phyloP scores from a whole-genome alignment of 345 rosid genomes.

The Pelargonium nanum region DNA sequence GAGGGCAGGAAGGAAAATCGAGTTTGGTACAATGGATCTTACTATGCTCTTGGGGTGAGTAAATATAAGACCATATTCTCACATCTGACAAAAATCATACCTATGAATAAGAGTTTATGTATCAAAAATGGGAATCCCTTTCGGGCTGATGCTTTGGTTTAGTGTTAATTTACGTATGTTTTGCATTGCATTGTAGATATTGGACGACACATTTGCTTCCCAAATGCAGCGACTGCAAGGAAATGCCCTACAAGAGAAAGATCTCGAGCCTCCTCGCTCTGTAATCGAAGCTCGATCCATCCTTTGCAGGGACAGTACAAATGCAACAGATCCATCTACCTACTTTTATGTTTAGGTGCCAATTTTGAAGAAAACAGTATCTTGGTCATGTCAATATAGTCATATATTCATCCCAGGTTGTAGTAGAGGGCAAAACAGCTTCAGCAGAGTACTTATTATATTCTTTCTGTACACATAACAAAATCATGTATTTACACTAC shows the following conservation, averaged over 20 bases:
- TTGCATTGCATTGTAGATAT: conserved; percentile 29
- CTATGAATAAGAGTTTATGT: neutral
- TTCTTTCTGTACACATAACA: neutral
- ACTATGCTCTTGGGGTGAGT: conserved; percentile 85
- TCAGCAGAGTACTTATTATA: neutral
- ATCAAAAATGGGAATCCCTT: neutral
- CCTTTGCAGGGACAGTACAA: conserved; percentile 73
- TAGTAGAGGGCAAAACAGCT: no score
- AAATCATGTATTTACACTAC: no score
- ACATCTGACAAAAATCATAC: neutral
- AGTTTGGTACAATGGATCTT: conserved; percentile 87
- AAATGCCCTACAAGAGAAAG: conserved; percentile 81
- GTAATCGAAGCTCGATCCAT: conserved; percentile 92
- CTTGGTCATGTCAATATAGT: neutral
- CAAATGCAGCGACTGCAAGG: conserved; percentile 89
- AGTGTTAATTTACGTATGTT: no score
- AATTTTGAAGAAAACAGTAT: no score
- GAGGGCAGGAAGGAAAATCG: conserved; percentile 93
- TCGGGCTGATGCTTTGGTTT: no score
- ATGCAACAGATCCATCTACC: conserved; percentile 45
- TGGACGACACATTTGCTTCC: conserved; percentile 90
- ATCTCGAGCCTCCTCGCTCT: conserved; percentile 80
- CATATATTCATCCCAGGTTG: no score
- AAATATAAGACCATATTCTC: neutral
- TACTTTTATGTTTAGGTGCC: conserved; percentile 60